phyloP scores from a whole-genome alignment of 176 grass and related monocot genomes.

The Poa annua region DNA sequence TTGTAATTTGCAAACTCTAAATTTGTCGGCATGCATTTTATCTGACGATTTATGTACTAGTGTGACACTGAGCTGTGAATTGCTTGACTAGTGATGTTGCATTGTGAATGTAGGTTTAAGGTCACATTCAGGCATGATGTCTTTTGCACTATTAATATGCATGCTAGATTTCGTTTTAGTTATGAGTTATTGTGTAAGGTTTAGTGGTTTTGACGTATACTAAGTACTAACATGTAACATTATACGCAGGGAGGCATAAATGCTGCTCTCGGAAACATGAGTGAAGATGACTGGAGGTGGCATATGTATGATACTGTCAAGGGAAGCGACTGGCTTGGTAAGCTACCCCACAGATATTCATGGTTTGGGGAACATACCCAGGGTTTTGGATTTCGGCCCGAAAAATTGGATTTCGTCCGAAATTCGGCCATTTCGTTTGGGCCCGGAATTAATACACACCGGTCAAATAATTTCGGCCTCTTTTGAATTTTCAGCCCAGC shows the following conservation, averaged over 20 bases:
- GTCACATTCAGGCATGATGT: neutral
- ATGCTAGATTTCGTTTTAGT: neutral
- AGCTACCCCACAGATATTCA: constrained; percentile 19
- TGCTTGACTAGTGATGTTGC: constrained; percentile 1
- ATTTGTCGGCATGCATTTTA: constrained; percentile 16
- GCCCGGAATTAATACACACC: too few relatives aligned
- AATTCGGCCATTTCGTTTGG: too few relatives aligned
- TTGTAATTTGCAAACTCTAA: neutral
- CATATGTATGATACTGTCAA: constrained; percentile 99
- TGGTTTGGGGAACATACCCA: neutral
- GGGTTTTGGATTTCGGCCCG: too few relatives aligned
- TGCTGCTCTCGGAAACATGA: constrained; percentile 97
- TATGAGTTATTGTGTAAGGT: neutral
- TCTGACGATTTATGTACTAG: neutral
- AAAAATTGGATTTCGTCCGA: too few relatives aligned
- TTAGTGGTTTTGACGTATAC: constrained; percentile 5
- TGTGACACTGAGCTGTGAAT: constrained; percentile 20
- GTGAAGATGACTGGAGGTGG: constrained; percentile 99
- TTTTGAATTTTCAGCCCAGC: too few relatives aligned
- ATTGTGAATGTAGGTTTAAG: neutral
- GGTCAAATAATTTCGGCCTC: too few relatives aligned
- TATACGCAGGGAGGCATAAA: constrained; percentile 71
- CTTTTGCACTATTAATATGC: neutral
- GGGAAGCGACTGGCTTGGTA: constrained; percentile 97
- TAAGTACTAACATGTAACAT: constrained; percentile 19